Evolutionary conservation across 1,284 basidiomycete species (phyloP).

Genomic region (Cutaneotrichosporon sp.): DNA sequence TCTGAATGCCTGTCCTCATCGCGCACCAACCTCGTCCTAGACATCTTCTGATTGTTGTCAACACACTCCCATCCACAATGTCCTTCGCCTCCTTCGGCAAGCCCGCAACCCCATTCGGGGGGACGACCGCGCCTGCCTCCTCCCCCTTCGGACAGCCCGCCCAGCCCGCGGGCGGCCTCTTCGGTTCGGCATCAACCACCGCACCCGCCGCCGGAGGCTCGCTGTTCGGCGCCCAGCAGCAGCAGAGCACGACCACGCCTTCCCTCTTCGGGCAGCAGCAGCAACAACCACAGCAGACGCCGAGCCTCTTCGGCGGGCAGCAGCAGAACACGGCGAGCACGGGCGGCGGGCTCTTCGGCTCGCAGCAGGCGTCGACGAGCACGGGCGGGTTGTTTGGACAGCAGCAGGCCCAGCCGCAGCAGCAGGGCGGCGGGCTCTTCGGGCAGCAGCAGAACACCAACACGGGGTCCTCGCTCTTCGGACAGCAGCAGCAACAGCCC

Average conservation of each 20-base stretch:
- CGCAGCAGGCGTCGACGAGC: constrained; percentile 11
- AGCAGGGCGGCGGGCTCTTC: background rate
- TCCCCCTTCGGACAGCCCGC: constrained; percentile 11
- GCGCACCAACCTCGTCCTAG: background rate
- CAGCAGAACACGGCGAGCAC: constrained; percentile 1
- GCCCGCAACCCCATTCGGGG: constrained; percentile 26
- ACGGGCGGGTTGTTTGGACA: constrained; percentile 22
- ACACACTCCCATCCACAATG: constrained; percentile 10
- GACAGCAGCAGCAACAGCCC: constrained; percentile 11
- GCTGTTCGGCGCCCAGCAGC: constrained; percentile 18
- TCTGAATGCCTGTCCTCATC: background rate
- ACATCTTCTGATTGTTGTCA: background rate
- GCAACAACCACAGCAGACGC: constrained; percentile 10
- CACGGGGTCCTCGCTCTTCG: constrained; percentile 2
- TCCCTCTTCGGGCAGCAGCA: constrained; percentile 32
- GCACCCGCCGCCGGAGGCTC: constrained; percentile 8
- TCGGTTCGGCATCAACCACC: constrained; percentile 10
- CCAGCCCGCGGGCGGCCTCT: constrained; percentile 16
- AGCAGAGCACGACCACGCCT: constrained; percentile 9
- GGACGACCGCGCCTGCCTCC: constrained; percentile 6
- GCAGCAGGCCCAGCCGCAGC: constrained; percentile 21
- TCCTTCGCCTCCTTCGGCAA: constrained; percentile 11
- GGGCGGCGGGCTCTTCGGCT: constrained; percentile 21
- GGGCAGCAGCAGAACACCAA: constrained; percentile 5
- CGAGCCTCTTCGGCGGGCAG: constrained; percentile 7